These are phyloP conservation scores for Gossypium raimondii DNA, from an alignment of 345 rosid species.

Conservation along the genomic window DNA sequence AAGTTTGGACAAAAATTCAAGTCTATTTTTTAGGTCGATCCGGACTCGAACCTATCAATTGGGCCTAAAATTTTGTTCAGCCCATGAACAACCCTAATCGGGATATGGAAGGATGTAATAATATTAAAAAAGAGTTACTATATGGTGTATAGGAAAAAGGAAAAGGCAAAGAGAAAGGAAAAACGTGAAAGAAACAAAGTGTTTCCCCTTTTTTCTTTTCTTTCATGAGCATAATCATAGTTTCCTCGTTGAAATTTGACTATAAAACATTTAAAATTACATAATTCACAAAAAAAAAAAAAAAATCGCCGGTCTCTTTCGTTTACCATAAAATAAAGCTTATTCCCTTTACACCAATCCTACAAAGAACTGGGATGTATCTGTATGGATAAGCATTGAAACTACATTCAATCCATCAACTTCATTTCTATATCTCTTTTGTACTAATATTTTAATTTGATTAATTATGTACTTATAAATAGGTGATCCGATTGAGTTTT, in stretches of 20 bases:
- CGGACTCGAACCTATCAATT: too few relatives aligned
- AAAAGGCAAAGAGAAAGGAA: background rate
- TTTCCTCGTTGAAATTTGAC: background rate
- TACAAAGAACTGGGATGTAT: background rate
- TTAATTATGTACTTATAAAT: too few relatives aligned
- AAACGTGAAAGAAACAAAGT: background rate
- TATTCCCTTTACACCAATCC: background rate
- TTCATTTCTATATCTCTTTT: too few relatives aligned
- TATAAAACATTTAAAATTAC: background rate
- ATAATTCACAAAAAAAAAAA: background rate
- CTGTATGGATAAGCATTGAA: background rate
- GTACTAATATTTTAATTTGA: too few relatives aligned
- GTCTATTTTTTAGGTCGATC: accelerated
- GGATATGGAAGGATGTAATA: too few relatives aligned
- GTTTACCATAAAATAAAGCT: background rate
- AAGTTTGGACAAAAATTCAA: too few relatives aligned
- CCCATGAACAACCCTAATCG: too few relatives aligned
- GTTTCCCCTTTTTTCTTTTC: background rate
- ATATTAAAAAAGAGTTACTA: too few relatives aligned
- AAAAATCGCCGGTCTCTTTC: background rate
- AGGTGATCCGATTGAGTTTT: too few relatives aligned
- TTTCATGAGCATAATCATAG: background rate
- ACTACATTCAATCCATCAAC: background rate
- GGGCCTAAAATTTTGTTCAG: too few relatives aligned
- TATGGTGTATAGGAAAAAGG: background rate